Evolutionary conservation across 1,284 basidiomycete genomes (phyloP).

Genomic region (Filobasidium uniguttulatum): DNA sequence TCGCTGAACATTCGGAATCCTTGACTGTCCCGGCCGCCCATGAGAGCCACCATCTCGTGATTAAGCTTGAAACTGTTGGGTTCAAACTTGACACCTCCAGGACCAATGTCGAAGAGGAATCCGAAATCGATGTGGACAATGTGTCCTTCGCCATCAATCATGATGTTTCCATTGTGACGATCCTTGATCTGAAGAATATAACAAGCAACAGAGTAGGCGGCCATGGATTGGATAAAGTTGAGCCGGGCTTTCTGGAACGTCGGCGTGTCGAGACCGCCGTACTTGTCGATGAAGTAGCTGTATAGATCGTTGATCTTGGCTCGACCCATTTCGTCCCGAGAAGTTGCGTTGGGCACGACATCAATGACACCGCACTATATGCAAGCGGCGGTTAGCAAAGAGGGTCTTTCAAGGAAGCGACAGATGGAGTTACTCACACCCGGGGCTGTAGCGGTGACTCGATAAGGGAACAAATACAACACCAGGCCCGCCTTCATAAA

Average conservation of each 20-base stretch:
- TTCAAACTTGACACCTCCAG: constrained; percentile 88
- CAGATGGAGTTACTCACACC: constrained; percentile 50
- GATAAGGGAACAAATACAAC: constrained; percentile 88
- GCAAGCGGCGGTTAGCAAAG: neutral
- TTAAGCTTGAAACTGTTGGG: constrained; percentile 95
- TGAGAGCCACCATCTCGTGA: constrained; percentile 92
- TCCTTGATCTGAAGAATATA: constrained; percentile 97
- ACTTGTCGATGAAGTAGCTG: constrained; percentile 89
- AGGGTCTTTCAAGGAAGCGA: neutral
- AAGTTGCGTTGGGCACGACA: constrained; percentile 95
- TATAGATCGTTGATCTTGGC: constrained; percentile 94
- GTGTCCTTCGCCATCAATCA: constrained; percentile 95
- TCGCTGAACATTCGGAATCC: constrained; percentile 90
- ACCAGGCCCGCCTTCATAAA: constrained; percentile 76
- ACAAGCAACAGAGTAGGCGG: constrained; percentile 96
- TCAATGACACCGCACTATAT: constrained; percentile 90
- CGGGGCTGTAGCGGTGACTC: constrained; percentile 91
- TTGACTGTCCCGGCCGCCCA: constrained; percentile 87
- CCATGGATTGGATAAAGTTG: constrained; percentile 99
- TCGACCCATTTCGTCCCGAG: constrained; percentile 97
- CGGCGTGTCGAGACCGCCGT: constrained; percentile 75
- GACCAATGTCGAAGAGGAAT: constrained; percentile 92
- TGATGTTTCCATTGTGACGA: constrained; percentile 95
- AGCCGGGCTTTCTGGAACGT: constrained; percentile 84
- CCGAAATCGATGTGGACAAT: constrained; percentile 96